phyloP scores from a whole-genome alignment of 73 alveolate species.

The Paramecium primaurelia region DNA sequence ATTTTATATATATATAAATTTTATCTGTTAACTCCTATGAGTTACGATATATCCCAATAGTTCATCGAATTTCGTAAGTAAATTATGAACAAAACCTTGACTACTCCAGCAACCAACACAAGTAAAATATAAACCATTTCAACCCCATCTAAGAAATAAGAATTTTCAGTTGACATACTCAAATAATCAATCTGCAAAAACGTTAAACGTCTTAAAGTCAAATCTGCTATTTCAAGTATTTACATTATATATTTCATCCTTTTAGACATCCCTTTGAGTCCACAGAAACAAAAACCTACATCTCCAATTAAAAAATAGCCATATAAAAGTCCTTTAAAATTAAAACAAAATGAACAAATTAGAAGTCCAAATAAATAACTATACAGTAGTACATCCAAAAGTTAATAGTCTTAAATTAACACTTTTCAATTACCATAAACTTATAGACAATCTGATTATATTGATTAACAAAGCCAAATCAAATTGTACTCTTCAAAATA shows the following conservation, averaged over 20 bases:
- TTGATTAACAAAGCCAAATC: not conserved
- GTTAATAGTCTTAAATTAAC: not conserved
- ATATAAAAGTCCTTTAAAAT: not conserved
- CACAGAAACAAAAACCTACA: not conserved
- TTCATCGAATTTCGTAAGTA: not conserved
- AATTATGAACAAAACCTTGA: not conserved
- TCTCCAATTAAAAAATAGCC: not conserved
- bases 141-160: not conserved
- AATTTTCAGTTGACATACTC: slow-evolving; percentile 13
- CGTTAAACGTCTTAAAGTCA: not conserved
- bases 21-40: slow-evolving; percentile 27
- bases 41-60: slow-evolving; percentile 1
- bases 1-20: not conserved
- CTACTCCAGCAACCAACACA: not conserved
- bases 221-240: slow-evolving; percentile 10
- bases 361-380: not conserved
- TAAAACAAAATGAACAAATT: not conserved
- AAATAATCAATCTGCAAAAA: not conserved
- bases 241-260: not conserved
- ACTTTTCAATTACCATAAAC: not conserved
- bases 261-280: not conserved
- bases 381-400: not conserved
- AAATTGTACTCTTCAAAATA: slow-evolving; percentile 9
- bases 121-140: not conserved
- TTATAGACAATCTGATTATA: not conserved